These are phyloP conservation scores for Colletotrichum cuscutae DNA, from an alignment of 2,329 filamentous ascomycete species.

Conservation along the genomic window DNA sequence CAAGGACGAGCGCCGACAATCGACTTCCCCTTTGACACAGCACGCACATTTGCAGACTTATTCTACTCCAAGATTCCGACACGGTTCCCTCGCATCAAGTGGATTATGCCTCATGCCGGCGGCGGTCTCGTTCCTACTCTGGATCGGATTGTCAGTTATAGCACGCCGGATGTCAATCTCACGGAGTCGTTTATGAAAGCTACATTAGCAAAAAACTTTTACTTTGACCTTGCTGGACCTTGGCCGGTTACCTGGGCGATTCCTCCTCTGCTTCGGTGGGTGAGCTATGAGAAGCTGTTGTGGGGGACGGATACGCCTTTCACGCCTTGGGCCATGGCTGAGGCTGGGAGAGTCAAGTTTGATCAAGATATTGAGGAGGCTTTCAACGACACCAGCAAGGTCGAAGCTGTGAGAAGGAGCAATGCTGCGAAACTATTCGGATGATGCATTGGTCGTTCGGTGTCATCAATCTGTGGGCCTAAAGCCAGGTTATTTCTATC, in stretches of 20 bases:
- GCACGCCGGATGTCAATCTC: constrained; percentile 16
- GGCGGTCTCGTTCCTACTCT: constrained; percentile 40
- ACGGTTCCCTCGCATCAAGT: constrained; percentile 38
- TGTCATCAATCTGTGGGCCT: too few species aligned
- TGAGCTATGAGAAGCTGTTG: constrained; percentile 36
- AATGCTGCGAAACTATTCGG: constrained; percentile 2
- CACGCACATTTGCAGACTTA: constrained; percentile 35
- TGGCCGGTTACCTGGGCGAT: constrained; percentile 38
- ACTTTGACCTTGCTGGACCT: constrained; percentile 41
- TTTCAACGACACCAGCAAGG: neutral
- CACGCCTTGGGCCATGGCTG: constrained; percentile 32
- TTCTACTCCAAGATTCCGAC: constrained; percentile 35
- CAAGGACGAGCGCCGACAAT: constrained; percentile 7
- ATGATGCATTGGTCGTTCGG: too few species aligned
- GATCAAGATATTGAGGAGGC: neutral
- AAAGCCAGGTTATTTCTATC: too few species aligned
- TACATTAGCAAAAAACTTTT: constrained; percentile 36
- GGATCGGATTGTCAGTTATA: constrained; percentile 31
- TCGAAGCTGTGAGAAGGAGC: neutral
- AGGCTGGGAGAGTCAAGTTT: neutral
- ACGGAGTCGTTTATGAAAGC: constrained; percentile 45
- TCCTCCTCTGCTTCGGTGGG: constrained; percentile 38
- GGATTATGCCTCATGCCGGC: constrained; percentile 42
- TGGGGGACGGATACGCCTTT: constrained; percentile 39
- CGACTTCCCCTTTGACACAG: constrained; percentile 40